These are phyloP conservation scores for Hibiscus tridactylites DNA, from an alignment of 345 rosid genomes.

Conservation along the genomic window DNA sequence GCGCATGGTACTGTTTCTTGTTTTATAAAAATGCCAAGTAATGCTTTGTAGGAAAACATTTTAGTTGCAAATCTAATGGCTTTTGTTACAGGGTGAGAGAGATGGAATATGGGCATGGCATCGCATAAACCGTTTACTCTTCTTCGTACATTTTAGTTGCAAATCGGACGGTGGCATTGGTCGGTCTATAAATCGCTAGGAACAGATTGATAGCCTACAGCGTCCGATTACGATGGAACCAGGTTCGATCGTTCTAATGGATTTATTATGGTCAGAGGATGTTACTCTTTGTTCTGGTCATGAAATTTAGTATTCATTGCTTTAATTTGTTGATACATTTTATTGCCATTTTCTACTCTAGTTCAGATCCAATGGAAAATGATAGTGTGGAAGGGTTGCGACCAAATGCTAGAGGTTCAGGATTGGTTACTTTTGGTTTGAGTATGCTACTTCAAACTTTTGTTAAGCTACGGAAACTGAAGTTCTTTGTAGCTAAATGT, in stretches of 20 bases:
- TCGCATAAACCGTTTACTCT: neutral
- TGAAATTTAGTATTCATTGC: neutral
- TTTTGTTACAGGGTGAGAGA: constrained; percentile 27
- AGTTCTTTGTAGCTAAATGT: neutral
- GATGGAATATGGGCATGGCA: neutral
- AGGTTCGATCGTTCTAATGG: constrained; percentile 95
- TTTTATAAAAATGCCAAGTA: constrained; percentile 4
- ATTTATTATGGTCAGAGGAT: constrained; percentile 72
- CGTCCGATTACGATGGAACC: constrained; percentile 99
- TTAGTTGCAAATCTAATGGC: constrained; percentile 17
- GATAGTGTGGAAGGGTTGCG: constrained; percentile 97
- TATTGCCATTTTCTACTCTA: constrained; percentile 19
- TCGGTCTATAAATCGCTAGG: neutral
- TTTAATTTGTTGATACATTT: constrained; percentile 14
- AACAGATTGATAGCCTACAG: constrained; percentile 27
- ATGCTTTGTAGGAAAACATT: neutral
- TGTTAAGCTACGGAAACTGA: neutral
- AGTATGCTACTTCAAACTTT: constrained; percentile 20
- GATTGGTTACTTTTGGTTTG: constrained; percentile 96
- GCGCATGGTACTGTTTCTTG: constrained; percentile 67
- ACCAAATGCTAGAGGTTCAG: constrained; percentile 99
- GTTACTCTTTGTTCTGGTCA: constrained; percentile 7
- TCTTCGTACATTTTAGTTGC: neutral
- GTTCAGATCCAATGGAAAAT: constrained; percentile 99
- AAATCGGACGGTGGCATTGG: neutral